Percentiles rank a stretch among this genome's conserved stretches.
phyloP scores from a whole-genome alignment of 139 green algal genomes.

The Dunaliella sp. region DNA sequence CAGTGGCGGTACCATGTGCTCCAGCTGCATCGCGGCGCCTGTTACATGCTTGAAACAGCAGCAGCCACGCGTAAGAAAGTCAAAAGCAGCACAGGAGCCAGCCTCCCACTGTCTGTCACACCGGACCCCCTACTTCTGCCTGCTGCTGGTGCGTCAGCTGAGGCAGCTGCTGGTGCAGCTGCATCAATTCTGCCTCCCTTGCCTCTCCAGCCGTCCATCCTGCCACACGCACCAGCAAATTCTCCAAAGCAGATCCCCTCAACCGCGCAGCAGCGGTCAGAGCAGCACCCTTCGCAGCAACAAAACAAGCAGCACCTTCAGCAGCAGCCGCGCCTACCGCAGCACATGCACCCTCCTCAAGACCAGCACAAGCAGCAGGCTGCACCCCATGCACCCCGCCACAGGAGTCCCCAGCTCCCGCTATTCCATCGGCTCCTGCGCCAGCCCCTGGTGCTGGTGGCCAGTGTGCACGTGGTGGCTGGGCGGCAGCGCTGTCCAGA shows the following conservation, averaged over 20 bases:
- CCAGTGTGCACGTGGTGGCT: neutral
- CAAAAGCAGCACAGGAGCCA: neutral
- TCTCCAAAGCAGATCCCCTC: no score
- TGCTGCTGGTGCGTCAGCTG: neutral
- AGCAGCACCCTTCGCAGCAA: neutral
- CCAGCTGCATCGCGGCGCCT: neutral
- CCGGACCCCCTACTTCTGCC: no score
- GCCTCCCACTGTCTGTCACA: neutral
- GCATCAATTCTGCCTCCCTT: neutral
- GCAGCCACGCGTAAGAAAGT: neutral
- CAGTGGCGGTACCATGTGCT: neutral
- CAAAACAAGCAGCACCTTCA: neutral
- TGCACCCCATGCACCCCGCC: no score
- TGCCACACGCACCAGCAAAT: no score
- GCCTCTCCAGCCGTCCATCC: neutral
- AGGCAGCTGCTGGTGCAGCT: neutral
- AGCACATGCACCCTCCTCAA: neutral
- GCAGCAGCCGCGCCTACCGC: neutral
- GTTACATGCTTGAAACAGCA: neutral
- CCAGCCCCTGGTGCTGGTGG: slow-evolving; percentile 9
- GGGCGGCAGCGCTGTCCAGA: neutral
- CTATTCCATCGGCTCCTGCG: slow-evolving; percentile 1
- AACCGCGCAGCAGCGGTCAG: neutral
- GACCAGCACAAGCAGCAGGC: neutral
- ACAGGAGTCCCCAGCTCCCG: neutral